Evolutionary conservation across 306 rosid species (phyloP), one percentile per base, ranked within the genome.

Genomic region (Notholithocarpus densiflorus): DNA sequence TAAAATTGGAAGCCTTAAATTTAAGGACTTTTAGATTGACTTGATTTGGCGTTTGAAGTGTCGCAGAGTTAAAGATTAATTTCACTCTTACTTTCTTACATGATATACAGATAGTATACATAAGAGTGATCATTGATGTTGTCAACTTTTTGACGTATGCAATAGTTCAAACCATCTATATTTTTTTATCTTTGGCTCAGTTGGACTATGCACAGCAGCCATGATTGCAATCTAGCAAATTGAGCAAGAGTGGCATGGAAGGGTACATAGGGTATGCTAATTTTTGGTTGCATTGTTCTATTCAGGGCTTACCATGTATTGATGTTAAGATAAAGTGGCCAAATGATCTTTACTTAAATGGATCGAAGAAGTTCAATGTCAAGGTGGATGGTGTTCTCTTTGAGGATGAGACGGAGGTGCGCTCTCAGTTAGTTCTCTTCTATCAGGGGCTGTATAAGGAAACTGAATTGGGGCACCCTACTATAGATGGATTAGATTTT

Each of bases 251-350:
- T 7, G 34, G 31, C 21, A 66, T 69, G 32, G 29, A 31, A 65
- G 27, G 56, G 54, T 51, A 55, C 17, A 55, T 21, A 43, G 73
- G 78, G 70, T 78, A 65, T 53, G 48, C 62, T 77, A 82, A 56
- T 76, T 78, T 73, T 60, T 75, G 81, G 60, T 45, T 77, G 20
- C 71, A 27, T 79, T 66, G 71, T 82, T 62, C 71, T 10, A 84
- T 89, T 77, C 93, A 89, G 99, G 99, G 94, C 54, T 80, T 95
- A 70, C 96, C 99, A 8, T 83, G 74, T 71, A 64, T 93, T 78
- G 99, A 90, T 85, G 88, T 90, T 80, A 93, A 79, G 82, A 95
- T 95, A 84, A 93, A 95, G 91, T 95, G 99, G 99, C 99, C 98
- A 32, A 95, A 95, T 85, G 99, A 95, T 86, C 93, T 95, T 66